A percentile compares a stretch with the other conserved stretches of the same genome.
These are phyloP conservation scores for Orbilia brochopaga DNA, from an alignment of 2,329 filamentous ascomycete species.

Conservation along the genomic window DNA sequence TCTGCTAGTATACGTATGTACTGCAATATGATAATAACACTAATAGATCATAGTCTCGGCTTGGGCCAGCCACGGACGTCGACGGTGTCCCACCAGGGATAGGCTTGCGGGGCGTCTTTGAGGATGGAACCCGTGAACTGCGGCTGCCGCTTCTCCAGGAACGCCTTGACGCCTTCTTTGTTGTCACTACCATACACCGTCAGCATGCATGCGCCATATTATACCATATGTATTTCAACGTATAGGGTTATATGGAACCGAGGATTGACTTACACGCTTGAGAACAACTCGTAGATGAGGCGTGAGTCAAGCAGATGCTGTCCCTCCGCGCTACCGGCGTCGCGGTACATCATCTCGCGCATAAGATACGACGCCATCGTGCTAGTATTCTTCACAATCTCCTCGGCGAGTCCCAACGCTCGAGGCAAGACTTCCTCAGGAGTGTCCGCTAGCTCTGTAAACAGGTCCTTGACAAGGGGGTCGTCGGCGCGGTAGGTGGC, in stretches of 20 bases:
- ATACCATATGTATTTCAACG: too few relatives aligned
- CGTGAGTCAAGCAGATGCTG: slow-evolving; percentile 73
- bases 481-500: slow-evolving; percentile 65
- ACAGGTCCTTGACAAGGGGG: slow-evolving; percentile 66
- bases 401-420: slow-evolving; percentile 65
- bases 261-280: slow-evolving; percentile 57
- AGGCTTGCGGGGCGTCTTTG: slow-evolving; percentile 65
- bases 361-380: slow-evolving; percentile 70
- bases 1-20: too few relatives aligned
- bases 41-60: slow-evolving; percentile 21
- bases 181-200: slow-evolving; percentile 63
- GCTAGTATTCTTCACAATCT: slow-evolving; percentile 69
- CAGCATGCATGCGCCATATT: too few relatives aligned
- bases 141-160: slow-evolving; percentile 71
- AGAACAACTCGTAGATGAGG: slow-evolving; percentile 68
- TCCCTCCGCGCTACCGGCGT: slow-evolving; percentile 68
- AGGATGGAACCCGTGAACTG: slow-evolving; percentile 68
- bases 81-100: slow-evolving; percentile 72
- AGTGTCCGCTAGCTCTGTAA: slow-evolving; percentile 68
- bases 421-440: slow-evolving; percentile 65
- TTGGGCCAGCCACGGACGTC: slow-evolving; percentile 56
- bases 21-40: too few relatives aligned
- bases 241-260: too few relatives aligned
- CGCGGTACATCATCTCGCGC: slow-evolving; percentile 73
- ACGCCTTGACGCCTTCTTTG: slow-evolving; percentile 71